phyloP scores from a whole-genome alignment of 805 yeast genomes.

The Candida hungchunana region DNA sequence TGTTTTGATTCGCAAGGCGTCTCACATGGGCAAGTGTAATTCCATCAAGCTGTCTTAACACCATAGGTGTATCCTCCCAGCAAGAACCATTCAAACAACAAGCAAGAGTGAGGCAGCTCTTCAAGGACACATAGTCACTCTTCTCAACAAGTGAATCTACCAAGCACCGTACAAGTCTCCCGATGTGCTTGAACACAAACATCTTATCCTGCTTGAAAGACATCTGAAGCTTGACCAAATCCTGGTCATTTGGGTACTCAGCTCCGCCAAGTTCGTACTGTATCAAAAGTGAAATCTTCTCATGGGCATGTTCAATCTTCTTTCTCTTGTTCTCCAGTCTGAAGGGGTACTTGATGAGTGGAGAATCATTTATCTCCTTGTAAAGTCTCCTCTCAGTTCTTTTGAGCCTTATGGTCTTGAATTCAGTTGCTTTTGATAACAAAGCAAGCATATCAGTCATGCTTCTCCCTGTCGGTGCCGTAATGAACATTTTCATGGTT shows the following conservation, averaged over 20 bases:
- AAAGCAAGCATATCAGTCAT: slow-evolving; percentile 25
- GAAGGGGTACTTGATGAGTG: slow-evolving; percentile 35
- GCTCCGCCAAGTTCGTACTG: slow-evolving; percentile 50
- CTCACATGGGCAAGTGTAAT: slow-evolving; percentile 40
- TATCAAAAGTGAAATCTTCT: slow-evolving; percentile 39
- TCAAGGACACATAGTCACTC: slow-evolving; percentile 39
- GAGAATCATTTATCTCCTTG: slow-evolving; percentile 39
- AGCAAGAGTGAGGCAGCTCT: slow-evolving; percentile 33
- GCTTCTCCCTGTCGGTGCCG: slow-evolving; percentile 11
- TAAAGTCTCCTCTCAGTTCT: slow-evolving; percentile 42
- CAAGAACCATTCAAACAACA: slow-evolving; percentile 41
- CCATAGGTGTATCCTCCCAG: slow-evolving; percentile 47
- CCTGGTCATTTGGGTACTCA: slow-evolving; percentile 41
- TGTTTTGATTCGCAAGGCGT: slow-evolving; percentile 33
- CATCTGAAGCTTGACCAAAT: slow-evolving; percentile 35
- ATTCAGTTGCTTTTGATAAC: slow-evolving; percentile 37
- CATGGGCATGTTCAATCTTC: slow-evolving; percentile 23
- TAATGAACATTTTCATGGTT: slow-evolving; percentile 37
- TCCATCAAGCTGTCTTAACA: slow-evolving; percentile 44
- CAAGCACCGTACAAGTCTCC: slow-evolving; percentile 40
- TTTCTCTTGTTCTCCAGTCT: slow-evolving; percentile 27
- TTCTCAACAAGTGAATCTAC: slow-evolving; percentile 39
- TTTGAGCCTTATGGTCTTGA: slow-evolving; percentile 36
- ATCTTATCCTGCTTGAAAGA: slow-evolving; percentile 42
- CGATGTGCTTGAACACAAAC: slow-evolving; percentile 38